Evolutionary conservation across 352 stramenopile species (phyloP).

Genomic region (Globisporangium echinulatum): DNA sequence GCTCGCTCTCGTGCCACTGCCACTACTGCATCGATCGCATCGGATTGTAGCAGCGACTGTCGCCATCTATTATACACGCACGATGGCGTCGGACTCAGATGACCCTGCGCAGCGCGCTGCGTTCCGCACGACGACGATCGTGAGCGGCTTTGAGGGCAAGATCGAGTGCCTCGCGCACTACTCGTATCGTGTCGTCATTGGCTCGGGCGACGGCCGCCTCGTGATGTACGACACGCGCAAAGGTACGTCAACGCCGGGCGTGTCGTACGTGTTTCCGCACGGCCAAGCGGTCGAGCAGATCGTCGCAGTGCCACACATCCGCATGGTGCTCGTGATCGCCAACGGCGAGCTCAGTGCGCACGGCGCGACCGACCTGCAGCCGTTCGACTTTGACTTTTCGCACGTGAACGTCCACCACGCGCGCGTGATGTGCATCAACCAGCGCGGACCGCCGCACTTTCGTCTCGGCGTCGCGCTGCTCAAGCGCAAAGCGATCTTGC

Average conservation of each 20-base stretch:
- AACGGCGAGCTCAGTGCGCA: conserved; percentile 71
- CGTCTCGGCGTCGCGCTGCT: conserved; percentile 65
- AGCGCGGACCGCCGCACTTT: conserved; percentile 80
- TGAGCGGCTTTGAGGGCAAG: conserved; percentile 72
- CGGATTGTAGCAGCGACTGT: not conserved
- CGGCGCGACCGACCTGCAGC: conserved; percentile 73
- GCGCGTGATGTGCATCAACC: conserved; percentile 73
- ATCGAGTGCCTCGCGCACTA: conserved; percentile 85
- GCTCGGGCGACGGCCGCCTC: conserved; percentile 69
- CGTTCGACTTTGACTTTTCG: conserved; percentile 73
- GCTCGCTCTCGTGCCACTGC: too few relatives aligned
- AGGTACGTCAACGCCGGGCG: conserved; percentile 45
- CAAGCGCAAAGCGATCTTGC: conserved; percentile 54
- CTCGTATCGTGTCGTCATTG: conserved; percentile 80
- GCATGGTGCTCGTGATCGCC: conserved; percentile 78
- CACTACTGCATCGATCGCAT: not conserved
- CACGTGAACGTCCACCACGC: conserved; percentile 69
- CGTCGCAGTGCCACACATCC: conserved; percentile 79
- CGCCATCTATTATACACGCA: not conserved
- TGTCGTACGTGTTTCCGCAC: conserved; percentile 69
- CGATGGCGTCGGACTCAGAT: conserved; percentile 12
- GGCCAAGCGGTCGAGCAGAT: conserved; percentile 73
- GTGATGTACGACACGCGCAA: conserved; percentile 88
- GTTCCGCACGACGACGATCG: conserved; percentile 70
- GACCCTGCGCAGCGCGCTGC: conserved; percentile 43